These are phyloP conservation scores for Nakazawaea sp. DNA, from an alignment of 805 yeast species.

Conservation along the genomic window DNA sequence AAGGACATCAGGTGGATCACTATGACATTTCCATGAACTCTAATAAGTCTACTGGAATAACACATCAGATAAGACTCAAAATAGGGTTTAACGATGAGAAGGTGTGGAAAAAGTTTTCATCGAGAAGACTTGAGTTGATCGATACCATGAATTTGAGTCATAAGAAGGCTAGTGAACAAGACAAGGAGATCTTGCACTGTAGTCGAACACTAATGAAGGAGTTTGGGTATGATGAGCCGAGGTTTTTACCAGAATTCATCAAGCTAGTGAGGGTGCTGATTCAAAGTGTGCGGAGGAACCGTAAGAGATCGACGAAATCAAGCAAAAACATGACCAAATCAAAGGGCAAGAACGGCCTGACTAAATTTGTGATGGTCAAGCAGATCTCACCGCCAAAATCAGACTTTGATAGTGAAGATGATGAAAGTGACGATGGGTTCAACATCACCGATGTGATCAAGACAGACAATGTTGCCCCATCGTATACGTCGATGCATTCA, in stretches of 20 bases:
- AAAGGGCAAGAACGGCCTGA: background rate
- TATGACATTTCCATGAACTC: background rate
- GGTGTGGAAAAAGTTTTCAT: slow-evolving; percentile 87
- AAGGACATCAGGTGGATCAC: too few relatives aligned
- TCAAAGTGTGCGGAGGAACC: slow-evolving; percentile 85
- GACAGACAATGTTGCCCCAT: slow-evolving; percentile 1
- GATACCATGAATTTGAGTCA: slow-evolving; percentile 56
- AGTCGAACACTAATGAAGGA: slow-evolving; percentile 74
- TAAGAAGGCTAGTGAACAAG: slow-evolving; percentile 90
- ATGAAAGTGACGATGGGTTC: slow-evolving; percentile 1
- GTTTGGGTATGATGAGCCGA: slow-evolving; percentile 51
- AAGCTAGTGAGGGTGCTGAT: slow-evolving; percentile 88
- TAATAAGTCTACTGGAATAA: slow-evolving; percentile 31
- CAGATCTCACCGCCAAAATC: slow-evolving; percentile 5
- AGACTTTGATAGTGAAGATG: slow-evolving; percentile 4
- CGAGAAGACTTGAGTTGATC: slow-evolving; percentile 81
- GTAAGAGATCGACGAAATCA: slow-evolving; percentile 52
- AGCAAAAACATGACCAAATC: slow-evolving; percentile 4
- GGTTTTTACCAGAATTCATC: slow-evolving; percentile 67
- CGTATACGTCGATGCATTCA: background rate
- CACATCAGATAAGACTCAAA: slow-evolving; percentile 50
- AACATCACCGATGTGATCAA: slow-evolving; percentile 7
- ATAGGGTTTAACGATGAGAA: slow-evolving; percentile 76
- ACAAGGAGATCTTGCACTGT: slow-evolving; percentile 68
- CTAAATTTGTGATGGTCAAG: slow-evolving; percentile 10